Evolutionary conservation across 805 yeast species (phyloP).

Genomic region (Metschnikowia kofuensis): DNA sequence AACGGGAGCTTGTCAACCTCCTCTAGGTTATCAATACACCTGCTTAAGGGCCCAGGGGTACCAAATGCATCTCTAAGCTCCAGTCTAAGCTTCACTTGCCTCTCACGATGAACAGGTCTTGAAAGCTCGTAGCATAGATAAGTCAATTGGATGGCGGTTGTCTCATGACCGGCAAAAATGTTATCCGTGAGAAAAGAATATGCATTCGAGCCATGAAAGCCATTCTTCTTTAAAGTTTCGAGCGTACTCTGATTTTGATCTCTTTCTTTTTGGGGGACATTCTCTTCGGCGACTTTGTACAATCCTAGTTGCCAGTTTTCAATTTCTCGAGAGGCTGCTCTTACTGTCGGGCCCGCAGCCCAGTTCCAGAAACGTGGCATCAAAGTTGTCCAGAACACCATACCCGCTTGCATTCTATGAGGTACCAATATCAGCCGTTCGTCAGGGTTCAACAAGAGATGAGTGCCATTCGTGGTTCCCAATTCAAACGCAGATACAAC

Average conservation of each 20-base stretch:
- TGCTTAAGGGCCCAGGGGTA: slow-evolving; percentile 18
- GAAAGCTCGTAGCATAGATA: slow-evolving; percentile 60
- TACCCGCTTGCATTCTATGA: slow-evolving; percentile 48
- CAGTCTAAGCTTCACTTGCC: slow-evolving; percentile 45
- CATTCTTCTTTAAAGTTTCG: slow-evolving; percentile 32
- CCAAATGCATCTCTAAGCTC: slow-evolving; percentile 46
- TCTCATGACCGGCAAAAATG: slow-evolving; percentile 75
- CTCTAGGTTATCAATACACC: slow-evolving; percentile 28
- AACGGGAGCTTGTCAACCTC: slow-evolving; percentile 54
- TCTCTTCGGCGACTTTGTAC: slow-evolving; percentile 33
- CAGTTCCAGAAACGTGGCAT: slow-evolving; percentile 52
- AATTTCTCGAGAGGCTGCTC: slow-evolving; percentile 36
- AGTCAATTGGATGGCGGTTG: slow-evolving; percentile 46
- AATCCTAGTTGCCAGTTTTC: slow-evolving; percentile 45
- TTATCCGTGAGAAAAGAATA: slow-evolving; percentile 53
- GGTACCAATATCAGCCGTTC: slow-evolving; percentile 41
- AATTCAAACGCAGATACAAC: slow-evolving; percentile 59
- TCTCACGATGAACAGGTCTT: slow-evolving; percentile 40
- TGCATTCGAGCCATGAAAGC: slow-evolving; percentile 31
- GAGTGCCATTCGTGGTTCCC: slow-evolving; percentile 48
- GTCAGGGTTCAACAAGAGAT: slow-evolving; percentile 40
- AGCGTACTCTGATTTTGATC: slow-evolving; percentile 30
- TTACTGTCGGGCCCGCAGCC: slow-evolving; percentile 43
- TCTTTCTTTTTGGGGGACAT: slow-evolving; percentile 21
- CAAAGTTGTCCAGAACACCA: slow-evolving; percentile 65